Evolutionary conservation across 2,329 filamentous ascomycete genomes (phyloP).

Genomic region (Pseudogymnoascus sp.): DNA sequence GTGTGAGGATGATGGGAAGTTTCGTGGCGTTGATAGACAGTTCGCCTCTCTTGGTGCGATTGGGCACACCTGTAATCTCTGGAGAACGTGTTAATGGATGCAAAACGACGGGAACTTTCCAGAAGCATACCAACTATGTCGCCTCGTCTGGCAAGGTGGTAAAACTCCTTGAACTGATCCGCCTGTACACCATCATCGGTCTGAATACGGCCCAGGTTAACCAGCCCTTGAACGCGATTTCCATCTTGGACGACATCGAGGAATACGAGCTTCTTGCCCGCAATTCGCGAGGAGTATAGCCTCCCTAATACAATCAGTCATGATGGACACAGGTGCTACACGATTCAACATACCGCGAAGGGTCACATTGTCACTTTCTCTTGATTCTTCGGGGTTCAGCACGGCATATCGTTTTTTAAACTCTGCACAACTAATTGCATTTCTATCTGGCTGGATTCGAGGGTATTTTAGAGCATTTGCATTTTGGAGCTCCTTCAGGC

Average conservation of each 20-base stretch:
- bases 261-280: constrained; percentile 75
- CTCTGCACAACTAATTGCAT: constrained; percentile 28
- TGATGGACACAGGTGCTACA: constrained; percentile 5
- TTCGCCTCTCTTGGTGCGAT: constrained; percentile 63
- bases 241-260: constrained; percentile 70
- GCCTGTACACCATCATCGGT: constrained; percentile 27
- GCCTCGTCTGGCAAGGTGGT: constrained; percentile 63
- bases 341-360: constrained; percentile 22
- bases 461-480: constrained; percentile 49
- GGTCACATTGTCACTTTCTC: constrained; percentile 16
- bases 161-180: constrained; percentile 49
- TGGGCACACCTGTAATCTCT: constrained; percentile 60
- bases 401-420: constrained; percentile 28
- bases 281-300: constrained; percentile 60
- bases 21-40: constrained; percentile 62
- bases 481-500: constrained; percentile 45
- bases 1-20: constrained; percentile 65
- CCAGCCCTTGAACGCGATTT: constrained; percentile 65
- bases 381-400: constrained; percentile 28
- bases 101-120: constrained; percentile 29
- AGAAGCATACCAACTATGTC: constrained; percentile 64
- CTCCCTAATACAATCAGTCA: constrained; percentile 49
- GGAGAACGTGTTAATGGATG: constrained; percentile 12
- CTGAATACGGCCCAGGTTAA: constrained; percentile 51
- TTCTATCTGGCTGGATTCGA: constrained; percentile 32